Evolutionary conservation across 352 stramenopile species (phyloP).

Genomic region (Plasmopara muralis): DNA sequence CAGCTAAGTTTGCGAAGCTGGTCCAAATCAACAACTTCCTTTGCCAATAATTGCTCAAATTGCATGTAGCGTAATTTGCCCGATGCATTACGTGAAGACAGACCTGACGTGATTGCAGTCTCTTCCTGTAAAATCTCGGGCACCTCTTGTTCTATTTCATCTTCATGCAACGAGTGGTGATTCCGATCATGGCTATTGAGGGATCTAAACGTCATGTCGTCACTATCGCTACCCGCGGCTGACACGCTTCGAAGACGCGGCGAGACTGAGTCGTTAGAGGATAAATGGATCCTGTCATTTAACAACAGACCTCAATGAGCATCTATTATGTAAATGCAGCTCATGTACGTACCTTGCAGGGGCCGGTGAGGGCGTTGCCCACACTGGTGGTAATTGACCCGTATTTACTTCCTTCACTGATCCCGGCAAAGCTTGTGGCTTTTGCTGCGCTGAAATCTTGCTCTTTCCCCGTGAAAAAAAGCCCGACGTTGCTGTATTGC

Average conservation of each 20-base stretch:
- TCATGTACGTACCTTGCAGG: constrained; percentile 28
- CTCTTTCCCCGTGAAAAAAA: constrained; percentile 56
- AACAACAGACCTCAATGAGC: neutral
- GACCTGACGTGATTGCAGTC: constrained; percentile 2
- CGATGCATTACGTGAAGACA: constrained; percentile 50
- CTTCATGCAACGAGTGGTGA: constrained; percentile 19
- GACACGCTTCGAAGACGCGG: constrained; percentile 17
- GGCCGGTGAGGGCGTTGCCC: constrained; percentile 54
- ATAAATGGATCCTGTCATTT: constrained; percentile 32
- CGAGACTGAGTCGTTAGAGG: constrained; percentile 16
- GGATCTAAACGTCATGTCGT: constrained; percentile 22
- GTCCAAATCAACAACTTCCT: constrained; percentile 84
- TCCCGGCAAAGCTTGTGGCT: constrained; percentile 47
- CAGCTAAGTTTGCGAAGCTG: constrained; percentile 87
- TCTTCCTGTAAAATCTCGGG: constrained; percentile 2
- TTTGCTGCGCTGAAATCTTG: constrained; percentile 31
- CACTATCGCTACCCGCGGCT: constrained; percentile 20
- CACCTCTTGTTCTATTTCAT: constrained; percentile 19
- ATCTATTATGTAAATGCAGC: neutral
- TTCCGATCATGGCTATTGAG: constrained; percentile 14
- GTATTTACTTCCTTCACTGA: constrained; percentile 70
- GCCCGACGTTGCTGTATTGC: constrained; percentile 41
- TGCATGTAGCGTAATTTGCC: constrained; percentile 68
- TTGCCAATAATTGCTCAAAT: constrained; percentile 60
- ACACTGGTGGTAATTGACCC: constrained; percentile 69